Evolutionary conservation across 768 basidiomycete species (phyloP).

Genomic region (Boletus huronensis): DNA sequence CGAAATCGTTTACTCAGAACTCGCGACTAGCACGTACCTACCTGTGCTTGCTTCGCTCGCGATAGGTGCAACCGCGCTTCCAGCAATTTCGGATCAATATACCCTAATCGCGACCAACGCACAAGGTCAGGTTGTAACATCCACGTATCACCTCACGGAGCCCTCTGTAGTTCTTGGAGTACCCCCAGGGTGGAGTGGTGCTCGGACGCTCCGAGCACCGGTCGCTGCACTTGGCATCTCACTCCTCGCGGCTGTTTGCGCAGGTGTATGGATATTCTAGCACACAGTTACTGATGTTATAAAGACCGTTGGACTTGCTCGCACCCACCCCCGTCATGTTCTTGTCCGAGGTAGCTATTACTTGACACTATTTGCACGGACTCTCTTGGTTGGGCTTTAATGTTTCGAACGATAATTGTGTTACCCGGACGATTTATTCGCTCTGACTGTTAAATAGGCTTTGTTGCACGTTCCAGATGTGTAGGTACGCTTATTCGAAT

Average conservation of each 20-base stretch:
- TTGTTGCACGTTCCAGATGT: neutral
- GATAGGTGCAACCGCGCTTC: slow-evolving; percentile 52
- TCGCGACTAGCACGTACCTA: slow-evolving; percentile 70
- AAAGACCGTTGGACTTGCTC: neutral
- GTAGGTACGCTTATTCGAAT: neutral
- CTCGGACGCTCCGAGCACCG: slow-evolving; percentile 6
- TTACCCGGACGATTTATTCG: neutral
- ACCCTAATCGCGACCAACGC: slow-evolving; percentile 59
- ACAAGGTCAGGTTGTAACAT: slow-evolving; percentile 50
- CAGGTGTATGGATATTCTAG: slow-evolving; percentile 18
- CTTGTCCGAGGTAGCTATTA: neutral
- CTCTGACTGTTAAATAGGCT: neutral
- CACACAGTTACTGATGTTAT: neutral
- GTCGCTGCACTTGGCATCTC: slow-evolving; percentile 8
- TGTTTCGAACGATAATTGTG: neutral
- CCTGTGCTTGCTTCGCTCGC: slow-evolving; percentile 47
- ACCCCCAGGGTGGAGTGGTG: slow-evolving; percentile 55
- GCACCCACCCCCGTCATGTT: neutral
- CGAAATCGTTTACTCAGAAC: slow-evolving; percentile 54
- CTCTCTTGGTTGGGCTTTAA: neutral
- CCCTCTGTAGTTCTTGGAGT: slow-evolving; percentile 56
- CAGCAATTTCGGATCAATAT: slow-evolving; percentile 48
- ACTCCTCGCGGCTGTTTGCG: slow-evolving; percentile 10
- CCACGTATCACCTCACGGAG: slow-evolving; percentile 45
- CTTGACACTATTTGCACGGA: neutral